These are phyloP conservation scores for Yamadazyma diospyri DNA, from an alignment of 1,139 yeast species.

Conservation along the genomic window DNA sequence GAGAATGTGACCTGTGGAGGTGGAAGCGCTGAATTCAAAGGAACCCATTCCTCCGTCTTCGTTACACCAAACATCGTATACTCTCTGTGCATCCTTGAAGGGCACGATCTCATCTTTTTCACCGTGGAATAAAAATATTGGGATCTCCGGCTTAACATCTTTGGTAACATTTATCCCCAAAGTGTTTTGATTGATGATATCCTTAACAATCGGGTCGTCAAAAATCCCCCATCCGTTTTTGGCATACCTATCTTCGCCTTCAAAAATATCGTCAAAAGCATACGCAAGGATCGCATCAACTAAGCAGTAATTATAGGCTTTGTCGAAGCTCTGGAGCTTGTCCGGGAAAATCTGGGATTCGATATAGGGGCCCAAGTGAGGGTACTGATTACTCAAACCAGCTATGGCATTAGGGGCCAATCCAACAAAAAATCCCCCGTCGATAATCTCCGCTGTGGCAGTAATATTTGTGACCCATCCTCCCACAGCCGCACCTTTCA, in stretches of 20 bases:
- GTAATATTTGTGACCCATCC: slow-evolving; percentile 26
- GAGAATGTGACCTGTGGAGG: slow-evolving; percentile 24
- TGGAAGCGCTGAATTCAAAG: slow-evolving; percentile 25
- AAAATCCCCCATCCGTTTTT: slow-evolving; percentile 16
- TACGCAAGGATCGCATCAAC: slow-evolving; percentile 10
- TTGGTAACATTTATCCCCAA: slow-evolving; percentile 14
- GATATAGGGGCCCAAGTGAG: slow-evolving; percentile 11
- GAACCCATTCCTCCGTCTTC: slow-evolving; percentile 23
- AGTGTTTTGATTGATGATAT: slow-evolving; percentile 18
- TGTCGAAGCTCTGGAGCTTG: slow-evolving; percentile 9
- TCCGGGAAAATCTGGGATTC: slow-evolving; percentile 8
- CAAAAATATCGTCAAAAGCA: slow-evolving; percentile 15
- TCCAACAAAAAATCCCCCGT: slow-evolving; percentile 26
- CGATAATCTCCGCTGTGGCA: slow-evolving; percentile 21
- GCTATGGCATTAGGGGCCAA: slow-evolving; percentile 23
- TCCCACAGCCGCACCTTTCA: slow-evolving; percentile 33
- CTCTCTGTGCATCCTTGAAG: slow-evolving; percentile 21
- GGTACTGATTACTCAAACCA: slow-evolving; percentile 27
- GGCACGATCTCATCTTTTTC: slow-evolving; percentile 28
- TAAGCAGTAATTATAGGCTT: slow-evolving; percentile 15
- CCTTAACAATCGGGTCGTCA: slow-evolving; percentile 7
- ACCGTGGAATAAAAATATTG: slow-evolving; percentile 34
- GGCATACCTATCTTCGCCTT: slow-evolving; percentile 16
- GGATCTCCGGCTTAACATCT: slow-evolving; percentile 24
- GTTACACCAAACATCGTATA: slow-evolving; percentile 29